phyloP scores from a whole-genome alignment of 2,329 filamentous ascomycete species.

The Ceratocystis lukuohia region DNA sequence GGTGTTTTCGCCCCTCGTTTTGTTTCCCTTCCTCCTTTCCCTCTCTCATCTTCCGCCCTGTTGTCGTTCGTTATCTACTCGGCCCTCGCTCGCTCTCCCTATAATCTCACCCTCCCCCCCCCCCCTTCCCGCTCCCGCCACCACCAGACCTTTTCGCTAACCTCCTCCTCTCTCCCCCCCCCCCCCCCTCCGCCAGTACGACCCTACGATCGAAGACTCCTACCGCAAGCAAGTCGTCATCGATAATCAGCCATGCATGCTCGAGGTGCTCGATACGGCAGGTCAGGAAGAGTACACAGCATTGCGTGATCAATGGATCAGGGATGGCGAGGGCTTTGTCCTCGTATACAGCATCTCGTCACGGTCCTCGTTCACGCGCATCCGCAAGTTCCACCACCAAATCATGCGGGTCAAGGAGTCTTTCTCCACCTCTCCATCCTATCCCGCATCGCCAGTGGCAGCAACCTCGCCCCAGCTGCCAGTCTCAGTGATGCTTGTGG shows the following conservation, averaged over 20 bases:
- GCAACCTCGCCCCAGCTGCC: slow-evolving; percentile 46
- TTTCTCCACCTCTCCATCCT: slow-evolving; percentile 59
- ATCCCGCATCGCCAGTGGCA: slow-evolving; percentile 60
- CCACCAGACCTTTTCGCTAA: no score
- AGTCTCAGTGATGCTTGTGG: slow-evolving; percentile 93
- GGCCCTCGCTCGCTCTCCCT: not conserved
- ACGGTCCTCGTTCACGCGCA: slow-evolving; percentile 83
- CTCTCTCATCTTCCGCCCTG: not conserved
- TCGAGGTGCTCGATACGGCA: slow-evolving; percentile 92
- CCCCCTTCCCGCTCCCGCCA: slow-evolving; percentile 14
- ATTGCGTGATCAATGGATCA: slow-evolving; percentile 93
- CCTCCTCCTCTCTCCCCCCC: no score
- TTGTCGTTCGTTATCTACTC: not conserved
- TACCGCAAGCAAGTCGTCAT: slow-evolving; percentile 87
- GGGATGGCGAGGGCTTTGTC: slow-evolving; percentile 93
- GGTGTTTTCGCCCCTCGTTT: not conserved
- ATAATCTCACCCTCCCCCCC: not conserved
- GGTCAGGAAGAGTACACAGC: slow-evolving; percentile 98
- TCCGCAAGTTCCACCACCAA: slow-evolving; percentile 91
- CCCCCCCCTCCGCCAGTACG: slow-evolving; percentile 42
- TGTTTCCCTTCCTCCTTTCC: not conserved
- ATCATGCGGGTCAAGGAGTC: slow-evolving; percentile 97
- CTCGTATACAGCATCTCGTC: slow-evolving; percentile 98
- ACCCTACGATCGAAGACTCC: slow-evolving; percentile 78
- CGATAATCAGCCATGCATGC: slow-evolving; percentile 89